Evolutionary conservation across 140 eudicot species (phyloP), one percentile per base, ranked within the genome.

Genomic region (Flaveria floridana): DNA sequence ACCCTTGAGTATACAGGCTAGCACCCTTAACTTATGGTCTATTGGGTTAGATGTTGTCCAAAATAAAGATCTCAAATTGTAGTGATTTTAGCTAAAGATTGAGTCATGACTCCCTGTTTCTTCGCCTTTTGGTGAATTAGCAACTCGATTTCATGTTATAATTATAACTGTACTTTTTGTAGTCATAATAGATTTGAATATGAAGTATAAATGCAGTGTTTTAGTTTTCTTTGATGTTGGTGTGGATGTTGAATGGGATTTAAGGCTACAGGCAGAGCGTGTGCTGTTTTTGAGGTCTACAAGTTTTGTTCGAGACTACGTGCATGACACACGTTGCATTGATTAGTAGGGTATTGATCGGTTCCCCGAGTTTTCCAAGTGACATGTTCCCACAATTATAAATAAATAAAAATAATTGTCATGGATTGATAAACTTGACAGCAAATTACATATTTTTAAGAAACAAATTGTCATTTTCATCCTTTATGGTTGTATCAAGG

Each of bases 1-100:
- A 63, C 68, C 57, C 52, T 72, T 23, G 34, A 59, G 69, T 73
- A 73, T 68, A 65, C 75, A 25, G 20, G 61, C 18, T 74, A 68
- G 84, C 55, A 21, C 26, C 65, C 41, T 62, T 16, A 56, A 48
- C 30, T 25, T 69, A 71, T 0, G 37, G 25, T 78, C 15, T 58
- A 50, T 56, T 55, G 82, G 41, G 74, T 63, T 64, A 79, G 82
- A 72, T 25, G 47, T 68, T 67, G 81, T 57, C 20, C 48, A 65
- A 56, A 79, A 65, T 71, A 79, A 79, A 65, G 66, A 63, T 78
- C 72, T 79, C 68, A 18, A 34, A 65, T 65, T 64, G 73, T 71
- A 79, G 83, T 65, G 74, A 64, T 42, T 19, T 63, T 64, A 56
- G 82, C 50, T 47, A 23, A 78, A 68, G 74, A 76, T 37, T n/a